Evolutionary conservation across 352 stramenopile species (phyloP).

Genomic region (Globisporangium splendens): DNA sequence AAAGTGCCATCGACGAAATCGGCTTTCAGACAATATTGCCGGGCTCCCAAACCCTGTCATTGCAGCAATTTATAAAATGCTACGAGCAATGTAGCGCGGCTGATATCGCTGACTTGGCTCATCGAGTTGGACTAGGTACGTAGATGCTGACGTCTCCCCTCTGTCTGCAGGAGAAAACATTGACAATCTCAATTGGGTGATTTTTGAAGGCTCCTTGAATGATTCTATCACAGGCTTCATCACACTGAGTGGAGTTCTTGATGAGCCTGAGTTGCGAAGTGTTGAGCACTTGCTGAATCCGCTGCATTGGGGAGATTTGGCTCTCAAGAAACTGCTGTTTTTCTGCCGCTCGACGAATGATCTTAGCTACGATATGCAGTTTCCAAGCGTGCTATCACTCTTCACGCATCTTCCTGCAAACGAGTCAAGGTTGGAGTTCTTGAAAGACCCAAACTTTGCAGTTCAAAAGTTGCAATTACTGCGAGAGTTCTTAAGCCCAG

Average conservation of each 20-base stretch:
- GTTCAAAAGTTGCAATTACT: constrained; percentile 24
- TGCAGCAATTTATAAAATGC: constrained; percentile 30
- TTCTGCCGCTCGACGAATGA: constrained; percentile 32
- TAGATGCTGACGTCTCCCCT: background rate
- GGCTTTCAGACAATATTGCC: constrained; percentile 39
- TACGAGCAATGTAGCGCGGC: constrained; percentile 36
- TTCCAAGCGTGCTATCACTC: constrained; percentile 20
- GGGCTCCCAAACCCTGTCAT: constrained; percentile 19
- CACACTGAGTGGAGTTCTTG: constrained; percentile 22
- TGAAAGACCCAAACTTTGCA: constrained; percentile 26
- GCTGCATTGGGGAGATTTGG: constrained; percentile 28
- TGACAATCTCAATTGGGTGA: background rate
- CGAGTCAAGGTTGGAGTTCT: constrained; percentile 1
- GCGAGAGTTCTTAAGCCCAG: constrained; percentile 26
- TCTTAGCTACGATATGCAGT: constrained; percentile 36
- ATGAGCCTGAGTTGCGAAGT: constrained; percentile 22
- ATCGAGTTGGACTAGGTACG: constrained; percentile 42
- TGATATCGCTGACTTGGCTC: constrained; percentile 28
- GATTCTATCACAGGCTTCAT: constrained; percentile 28
- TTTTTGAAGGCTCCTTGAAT: constrained; percentile 30
- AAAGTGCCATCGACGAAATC: constrained; percentile 33
- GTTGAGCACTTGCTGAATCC: constrained; percentile 26
- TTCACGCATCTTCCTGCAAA: constrained; percentile 9
- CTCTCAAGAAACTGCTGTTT: constrained; percentile 33
- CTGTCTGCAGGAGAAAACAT: background rate